A percentile compares a stretch with the other conserved stretches of the same genome.
phyloP scores from a whole-genome alignment of 2,329 filamentous ascomycete species.

The Colletotrichum orchidophilum region DNA sequence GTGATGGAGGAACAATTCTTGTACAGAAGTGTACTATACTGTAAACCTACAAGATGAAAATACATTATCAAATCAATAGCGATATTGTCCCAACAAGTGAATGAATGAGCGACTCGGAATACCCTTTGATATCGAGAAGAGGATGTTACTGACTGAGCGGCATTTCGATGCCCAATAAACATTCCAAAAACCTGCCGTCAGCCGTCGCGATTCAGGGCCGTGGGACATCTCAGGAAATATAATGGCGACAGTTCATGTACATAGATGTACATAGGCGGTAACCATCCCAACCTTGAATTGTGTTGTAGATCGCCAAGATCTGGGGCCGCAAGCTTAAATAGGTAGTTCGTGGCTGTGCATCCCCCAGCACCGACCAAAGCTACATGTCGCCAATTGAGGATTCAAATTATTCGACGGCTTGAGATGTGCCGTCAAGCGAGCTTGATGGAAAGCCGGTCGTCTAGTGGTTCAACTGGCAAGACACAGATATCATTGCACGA shows the following conservation, averaged over 20 bases:
- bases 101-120: not conserved
- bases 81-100: not conserved
- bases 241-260: too few species aligned
- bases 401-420: not conserved
- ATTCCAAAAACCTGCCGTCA: too few species aligned
- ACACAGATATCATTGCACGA: not conserved
- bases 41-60: slow-evolving; percentile 1
- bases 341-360: not conserved
- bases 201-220: not conserved
- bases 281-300: slow-evolving; percentile 6
- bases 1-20: not conserved
- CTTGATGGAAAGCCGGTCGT: not conserved
- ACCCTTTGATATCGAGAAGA: not conserved
- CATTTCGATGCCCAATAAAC: too few species aligned
- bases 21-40: slow-evolving; percentile 7
- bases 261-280: too few species aligned
- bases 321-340: slow-evolving; percentile 14
- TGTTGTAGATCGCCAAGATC: slow-evolving; percentile 14
- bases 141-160: too few species aligned
- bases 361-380: not conserved
- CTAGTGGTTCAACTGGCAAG: not conserved
- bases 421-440: too few species aligned
- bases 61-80: not conserved
- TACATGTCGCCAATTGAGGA: not conserved
- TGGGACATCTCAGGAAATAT: not conserved